Conservation (phyloP, 257 asterid species). For the Cynanchum wilfordii region DNA sequence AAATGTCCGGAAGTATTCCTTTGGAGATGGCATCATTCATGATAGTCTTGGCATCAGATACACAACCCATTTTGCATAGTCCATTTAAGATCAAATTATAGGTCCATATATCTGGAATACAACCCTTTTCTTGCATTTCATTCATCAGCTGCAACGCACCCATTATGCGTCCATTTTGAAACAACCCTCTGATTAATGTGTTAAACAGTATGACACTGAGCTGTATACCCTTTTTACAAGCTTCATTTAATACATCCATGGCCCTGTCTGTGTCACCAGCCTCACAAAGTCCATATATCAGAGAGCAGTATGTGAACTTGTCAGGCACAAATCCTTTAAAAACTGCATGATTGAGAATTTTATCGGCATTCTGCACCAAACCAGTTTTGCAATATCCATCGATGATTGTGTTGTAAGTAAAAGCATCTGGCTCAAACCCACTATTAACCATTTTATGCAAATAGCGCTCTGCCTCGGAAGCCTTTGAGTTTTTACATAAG, state of each 20-base stretch:
- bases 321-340: conserved; percentile 78
- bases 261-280: conserved; percentile 73
- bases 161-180: conserved; percentile 51
- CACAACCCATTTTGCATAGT: conserved; percentile 79
- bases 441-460: conserved; percentile 72
- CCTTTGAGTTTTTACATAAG: conserved; percentile 74
- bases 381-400: conserved; percentile 74
- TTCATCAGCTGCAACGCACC: conserved; percentile 69
- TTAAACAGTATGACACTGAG: conserved; percentile 52
- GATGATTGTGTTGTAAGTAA: conserved; percentile 77
- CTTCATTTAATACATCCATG: conserved; percentile 46
- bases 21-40: conserved; percentile 56
- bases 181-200: conserved; percentile 70
- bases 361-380: conserved; percentile 58
- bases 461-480: conserved; percentile 64
- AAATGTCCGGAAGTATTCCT: conserved; percentile 74
- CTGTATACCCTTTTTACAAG: conserved; percentile 46
- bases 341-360: conserved; percentile 56
- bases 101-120: conserved; percentile 71
- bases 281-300: conserved; percentile 65
- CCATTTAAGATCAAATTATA: conserved; percentile 74
- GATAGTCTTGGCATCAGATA: conserved; percentile 55
- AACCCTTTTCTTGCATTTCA: conserved; percentile 66
- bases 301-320: conserved; percentile 71
- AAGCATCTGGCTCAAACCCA: conserved; percentile 67